Conservation (phyloP, 495 filamentous ascomycete species). For the Lasiosphaeria miniovina region DNA sequence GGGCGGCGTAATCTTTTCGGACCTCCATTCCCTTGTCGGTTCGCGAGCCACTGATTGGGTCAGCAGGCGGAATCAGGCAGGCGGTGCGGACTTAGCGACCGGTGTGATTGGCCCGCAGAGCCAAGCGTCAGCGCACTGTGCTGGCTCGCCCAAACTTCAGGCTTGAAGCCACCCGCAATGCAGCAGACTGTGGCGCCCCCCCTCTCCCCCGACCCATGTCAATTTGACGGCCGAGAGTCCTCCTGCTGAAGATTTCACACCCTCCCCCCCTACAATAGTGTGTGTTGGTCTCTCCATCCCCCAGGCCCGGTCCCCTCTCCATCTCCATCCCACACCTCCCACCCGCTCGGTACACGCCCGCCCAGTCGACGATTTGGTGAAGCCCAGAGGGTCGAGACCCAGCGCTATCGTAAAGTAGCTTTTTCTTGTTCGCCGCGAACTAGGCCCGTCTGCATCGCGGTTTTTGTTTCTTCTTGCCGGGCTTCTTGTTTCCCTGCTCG, state of each 20-base stretch:
- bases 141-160: neutral
- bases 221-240: neutral
- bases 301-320: constrained; percentile 14
- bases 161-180: neutral
- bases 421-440: constrained; percentile 18
- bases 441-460: no score
- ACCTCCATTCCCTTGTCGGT: no score
- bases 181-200: constrained; percentile 3
- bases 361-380: constrained; percentile 24
- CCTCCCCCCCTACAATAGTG: constrained; percentile 12
- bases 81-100: no score
- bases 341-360: constrained; percentile 33
- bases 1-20: no score
- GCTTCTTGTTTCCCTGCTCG: constrained; percentile 9
- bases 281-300: no score
- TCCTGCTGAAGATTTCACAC: constrained; percentile 17
- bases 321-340: constrained; percentile 29
- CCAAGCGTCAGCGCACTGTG: neutral
- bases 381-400: constrained; percentile 26
- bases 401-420: constrained; percentile 17
- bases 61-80: neutral
- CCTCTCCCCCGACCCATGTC: neutral
- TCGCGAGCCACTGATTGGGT: no score
- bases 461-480: constrained; percentile 2
- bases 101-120: neutral